A percentile compares a stretch with the other conserved stretches of the same genome.
Conservation (phyloP, 495 filamentous ascomycete genomes). For the Annulohypoxylon bovei region DNA sequence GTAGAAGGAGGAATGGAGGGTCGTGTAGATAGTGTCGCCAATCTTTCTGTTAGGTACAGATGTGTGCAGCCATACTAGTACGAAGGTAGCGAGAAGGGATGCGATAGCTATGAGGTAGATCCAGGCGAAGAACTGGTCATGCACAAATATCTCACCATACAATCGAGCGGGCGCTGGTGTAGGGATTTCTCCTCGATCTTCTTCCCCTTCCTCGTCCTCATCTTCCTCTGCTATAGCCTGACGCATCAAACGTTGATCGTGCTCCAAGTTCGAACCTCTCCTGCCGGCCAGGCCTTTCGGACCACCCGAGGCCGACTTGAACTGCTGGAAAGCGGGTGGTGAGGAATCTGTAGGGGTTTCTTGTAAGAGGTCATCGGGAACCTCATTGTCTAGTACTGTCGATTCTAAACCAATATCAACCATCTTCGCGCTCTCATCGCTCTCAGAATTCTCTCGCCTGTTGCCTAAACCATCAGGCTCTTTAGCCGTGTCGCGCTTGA, state of each 20-base stretch:
- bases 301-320: conserved; percentile 55
- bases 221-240: conserved; percentile 47
- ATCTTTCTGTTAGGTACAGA: conserved; percentile 69
- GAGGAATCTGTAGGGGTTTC: conserved; percentile 70
- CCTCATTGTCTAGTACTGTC: conserved; percentile 64
- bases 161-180: conserved; percentile 36
- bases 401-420: conserved; percentile 89
- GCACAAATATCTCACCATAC: conserved; percentile 63
- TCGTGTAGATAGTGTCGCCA: conserved; percentile 93
- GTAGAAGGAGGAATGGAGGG: conserved; percentile 85
- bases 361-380: conserved; percentile 67
- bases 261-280: conserved; percentile 43
- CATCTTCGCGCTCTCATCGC: conserved; percentile 72
- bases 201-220: conserved; percentile 36
- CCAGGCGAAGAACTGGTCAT: conserved; percentile 93
- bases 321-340: conserved; percentile 88
- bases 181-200: conserved; percentile 35
- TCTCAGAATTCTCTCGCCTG: conserved; percentile 50
- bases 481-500: conserved; percentile 48
- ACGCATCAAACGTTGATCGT: conserved; percentile 46
- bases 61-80: conserved; percentile 90
- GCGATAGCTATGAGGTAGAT: conserved; percentile 87
- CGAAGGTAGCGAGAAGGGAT: conserved; percentile 83
- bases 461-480: conserved; percentile 57
- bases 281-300: conserved; percentile 33